Evolutionary conservation across 2,329 filamentous ascomycete genomes (phyloP).

Genomic region (Penicillium digitatum): DNA sequence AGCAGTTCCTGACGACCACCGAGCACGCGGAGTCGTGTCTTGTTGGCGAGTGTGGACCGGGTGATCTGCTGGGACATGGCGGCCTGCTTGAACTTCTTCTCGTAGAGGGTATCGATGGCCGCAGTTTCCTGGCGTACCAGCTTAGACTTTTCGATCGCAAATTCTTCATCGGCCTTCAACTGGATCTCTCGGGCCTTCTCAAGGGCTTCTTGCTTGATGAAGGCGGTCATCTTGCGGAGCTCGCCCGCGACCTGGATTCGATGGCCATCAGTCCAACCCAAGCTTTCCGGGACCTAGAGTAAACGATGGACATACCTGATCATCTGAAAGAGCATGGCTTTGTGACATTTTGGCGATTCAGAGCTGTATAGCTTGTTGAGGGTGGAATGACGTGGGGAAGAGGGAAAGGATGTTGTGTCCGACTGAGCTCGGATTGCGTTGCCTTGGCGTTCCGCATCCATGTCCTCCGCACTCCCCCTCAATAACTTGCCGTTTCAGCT

Average conservation of each 20-base stretch:
- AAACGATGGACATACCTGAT: slow-evolving; percentile 63
- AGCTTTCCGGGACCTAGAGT: not conserved
- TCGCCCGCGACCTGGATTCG: slow-evolving; percentile 78
- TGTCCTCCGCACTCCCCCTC: slow-evolving; percentile 10
- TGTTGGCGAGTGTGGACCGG: slow-evolving; percentile 91
- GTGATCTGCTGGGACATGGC: slow-evolving; percentile 99
- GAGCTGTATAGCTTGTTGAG: slow-evolving; percentile 12
- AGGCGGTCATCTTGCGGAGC: slow-evolving; percentile 99
- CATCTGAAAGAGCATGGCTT: slow-evolving; percentile 91
- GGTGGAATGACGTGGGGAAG: slow-evolving; percentile 21
- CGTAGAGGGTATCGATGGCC: slow-evolving; percentile 86
- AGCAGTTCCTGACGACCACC: slow-evolving; percentile 84
- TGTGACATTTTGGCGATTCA: slow-evolving; percentile 71
- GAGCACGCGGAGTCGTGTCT: slow-evolving; percentile 86
- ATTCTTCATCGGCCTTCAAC: slow-evolving; percentile 98
- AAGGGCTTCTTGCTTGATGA: slow-evolving; percentile 97
- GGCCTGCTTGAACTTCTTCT: slow-evolving; percentile 99
- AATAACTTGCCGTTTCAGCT: slow-evolving; percentile 5
- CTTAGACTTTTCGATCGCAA: slow-evolving; percentile 98
- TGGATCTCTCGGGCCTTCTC: slow-evolving; percentile 97
- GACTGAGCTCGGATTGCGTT: slow-evolving; percentile 22
- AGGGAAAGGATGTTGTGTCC: slow-evolving; percentile 21
- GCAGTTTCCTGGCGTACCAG: slow-evolving; percentile 93
- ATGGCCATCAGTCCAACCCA: slow-evolving; percentile 12
- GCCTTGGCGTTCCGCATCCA: slow-evolving; percentile 25